phyloP scores from a whole-genome alignment of 352 stramenopile species.

The Globisporangium solare region DNA sequence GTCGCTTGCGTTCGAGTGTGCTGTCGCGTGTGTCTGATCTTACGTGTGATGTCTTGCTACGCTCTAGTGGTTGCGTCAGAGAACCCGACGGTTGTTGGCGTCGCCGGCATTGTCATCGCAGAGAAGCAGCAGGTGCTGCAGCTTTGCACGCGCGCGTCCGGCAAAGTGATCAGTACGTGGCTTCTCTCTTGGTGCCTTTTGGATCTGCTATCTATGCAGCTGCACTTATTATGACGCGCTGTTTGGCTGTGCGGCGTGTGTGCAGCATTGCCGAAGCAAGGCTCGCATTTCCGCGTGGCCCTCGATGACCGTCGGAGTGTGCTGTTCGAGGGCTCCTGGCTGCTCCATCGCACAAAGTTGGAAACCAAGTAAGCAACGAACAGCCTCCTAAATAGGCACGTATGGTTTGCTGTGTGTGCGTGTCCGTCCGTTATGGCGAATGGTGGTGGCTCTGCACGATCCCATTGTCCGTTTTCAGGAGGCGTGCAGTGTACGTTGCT shows the following conservation, averaged over 20 bases:
- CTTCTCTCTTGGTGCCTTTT: neutral
- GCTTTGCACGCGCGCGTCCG: constrained; percentile 24
- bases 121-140: constrained; percentile 61
- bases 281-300: constrained; percentile 33
- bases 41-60: neutral
- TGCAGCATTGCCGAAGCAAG: constrained; percentile 46
- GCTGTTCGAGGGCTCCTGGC: constrained; percentile 44
- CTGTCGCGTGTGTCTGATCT: no score
- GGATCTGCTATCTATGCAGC: neutral
- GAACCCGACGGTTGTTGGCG: constrained; percentile 54
- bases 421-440: no score
- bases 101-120: constrained; percentile 52
- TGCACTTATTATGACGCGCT: neutral
- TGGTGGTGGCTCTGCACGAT: no score
- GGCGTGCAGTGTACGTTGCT: no score
- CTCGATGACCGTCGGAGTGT: constrained; percentile 31
- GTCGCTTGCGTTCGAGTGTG: no score
- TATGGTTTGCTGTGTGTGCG: no score
- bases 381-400: no score
- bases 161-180: constrained; percentile 54
- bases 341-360: constrained; percentile 14
- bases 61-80: constrained; percentile 43
- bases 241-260: no score
- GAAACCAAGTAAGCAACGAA: neutral
- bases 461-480: no score